A percentile compares a stretch with the other conserved stretches of the same genome.
These are phyloP conservation scores for Xylariaceae sp. DNA, from an alignment of 2,329 filamentous ascomycete genomes.

Conservation along the genomic window DNA sequence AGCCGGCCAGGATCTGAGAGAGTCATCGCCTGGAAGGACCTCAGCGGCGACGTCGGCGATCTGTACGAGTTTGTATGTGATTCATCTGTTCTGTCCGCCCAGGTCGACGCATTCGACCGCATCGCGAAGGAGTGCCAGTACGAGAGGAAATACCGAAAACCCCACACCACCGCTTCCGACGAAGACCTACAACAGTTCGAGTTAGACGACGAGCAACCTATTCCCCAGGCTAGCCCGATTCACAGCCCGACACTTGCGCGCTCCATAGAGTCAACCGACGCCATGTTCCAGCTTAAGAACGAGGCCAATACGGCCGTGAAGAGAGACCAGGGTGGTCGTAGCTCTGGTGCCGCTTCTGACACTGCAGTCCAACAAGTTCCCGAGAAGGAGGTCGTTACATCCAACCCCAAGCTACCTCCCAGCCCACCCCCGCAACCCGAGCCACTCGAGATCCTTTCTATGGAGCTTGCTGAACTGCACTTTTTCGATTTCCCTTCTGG, in stretches of 20 bases:
- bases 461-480: slow-evolving; percentile 81
- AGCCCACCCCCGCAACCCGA: slow-evolving; percentile 66
- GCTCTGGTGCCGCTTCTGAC: slow-evolving; percentile 23
- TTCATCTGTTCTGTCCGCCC: slow-evolving; percentile 62
- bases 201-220: slow-evolving; percentile 65
- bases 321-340: slow-evolving; percentile 32
- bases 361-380: slow-evolving; percentile 33
- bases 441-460: slow-evolving; percentile 68
- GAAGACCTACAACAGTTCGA: slow-evolving; percentile 79
- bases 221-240: slow-evolving; percentile 62
- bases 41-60: slow-evolving; percentile 90
- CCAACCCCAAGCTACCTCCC: slow-evolving; percentile 34
- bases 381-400: slow-evolving; percentile 23
- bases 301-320: slow-evolving; percentile 48
- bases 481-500: slow-evolving; percentile 88
- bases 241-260: slow-evolving; percentile 56
- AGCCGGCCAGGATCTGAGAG: slow-evolving; percentile 76
- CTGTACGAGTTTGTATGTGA: slow-evolving; percentile 99
- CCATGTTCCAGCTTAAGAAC: slow-evolving; percentile 50
- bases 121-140: slow-evolving; percentile 92
- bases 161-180: slow-evolving; percentile 75
- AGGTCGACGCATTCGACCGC: slow-evolving; percentile 76
- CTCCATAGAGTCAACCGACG: slow-evolving; percentile 57
- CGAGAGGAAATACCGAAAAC: slow-evolving; percentile 88
- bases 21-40: slow-evolving; percentile 89